Conservation (phyloP, 75 land plant species). For the Pseudotsuga menziesii region DNA sequence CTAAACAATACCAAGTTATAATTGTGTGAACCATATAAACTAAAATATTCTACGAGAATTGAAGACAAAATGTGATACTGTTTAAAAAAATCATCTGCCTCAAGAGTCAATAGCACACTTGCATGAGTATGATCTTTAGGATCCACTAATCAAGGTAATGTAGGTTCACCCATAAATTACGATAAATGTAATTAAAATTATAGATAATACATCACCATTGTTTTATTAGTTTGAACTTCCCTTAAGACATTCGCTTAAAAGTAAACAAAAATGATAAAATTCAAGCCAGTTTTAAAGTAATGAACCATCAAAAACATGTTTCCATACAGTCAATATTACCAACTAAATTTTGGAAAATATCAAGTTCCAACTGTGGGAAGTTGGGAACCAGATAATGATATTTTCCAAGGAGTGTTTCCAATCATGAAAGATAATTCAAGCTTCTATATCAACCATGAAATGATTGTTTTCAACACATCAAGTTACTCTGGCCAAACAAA, state of each 20-base stretch:
- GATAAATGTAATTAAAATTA: background rate
- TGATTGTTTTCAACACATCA: background rate
- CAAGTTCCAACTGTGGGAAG: background rate
- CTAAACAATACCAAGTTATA: background rate
- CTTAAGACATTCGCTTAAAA: background rate
- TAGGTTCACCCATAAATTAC: background rate
- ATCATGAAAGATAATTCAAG: background rate
- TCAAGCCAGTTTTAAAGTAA: background rate
- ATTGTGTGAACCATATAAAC: background rate
- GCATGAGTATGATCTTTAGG: no score
- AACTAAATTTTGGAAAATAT: background rate
- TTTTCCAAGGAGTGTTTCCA: background rate
- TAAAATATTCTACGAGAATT: background rate
- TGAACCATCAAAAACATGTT: background rate
- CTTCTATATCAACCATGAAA: background rate
- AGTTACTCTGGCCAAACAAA: no score
- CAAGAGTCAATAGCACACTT: background rate
- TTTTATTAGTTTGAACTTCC: background rate
- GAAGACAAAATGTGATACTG: background rate
- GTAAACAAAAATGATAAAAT: background rate
- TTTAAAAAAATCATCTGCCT: background rate
- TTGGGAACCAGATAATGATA: background rate
- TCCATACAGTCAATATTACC: background rate
- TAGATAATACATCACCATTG: background rate
- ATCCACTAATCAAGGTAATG: background rate